A percentile compares a stretch with the other conserved stretches of the same genome.
Evolutionary conservation across 306 rosid genomes (phyloP).

Genomic region (Cicer judaicum): DNA sequence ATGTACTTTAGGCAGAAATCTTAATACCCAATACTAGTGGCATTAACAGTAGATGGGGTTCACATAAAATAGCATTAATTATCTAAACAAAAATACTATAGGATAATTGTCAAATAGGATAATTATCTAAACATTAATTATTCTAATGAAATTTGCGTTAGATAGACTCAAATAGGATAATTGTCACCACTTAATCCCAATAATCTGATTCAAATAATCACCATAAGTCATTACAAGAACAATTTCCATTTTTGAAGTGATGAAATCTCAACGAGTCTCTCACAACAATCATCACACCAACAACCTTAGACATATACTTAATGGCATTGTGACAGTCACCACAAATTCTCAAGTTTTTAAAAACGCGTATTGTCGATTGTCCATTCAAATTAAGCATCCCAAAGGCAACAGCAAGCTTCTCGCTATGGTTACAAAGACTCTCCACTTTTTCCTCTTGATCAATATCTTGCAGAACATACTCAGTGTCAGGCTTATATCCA

Average conservation of each 20-base stretch:
- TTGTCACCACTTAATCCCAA: constrained; percentile 5
- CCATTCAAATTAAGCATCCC: constrained; percentile 57
- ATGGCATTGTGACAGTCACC: constrained; percentile 43
- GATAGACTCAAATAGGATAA: not conserved
- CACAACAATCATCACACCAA: constrained; percentile 54
- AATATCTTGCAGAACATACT: constrained; percentile 62
- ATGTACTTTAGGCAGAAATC: not conserved
- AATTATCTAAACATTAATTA: too few relatives aligned
- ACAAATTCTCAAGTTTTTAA: constrained; percentile 44
- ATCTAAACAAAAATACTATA: too few relatives aligned
- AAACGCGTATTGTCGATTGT: constrained; percentile 50
- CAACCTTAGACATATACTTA: constrained; percentile 55
- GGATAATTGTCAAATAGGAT: too few relatives aligned
- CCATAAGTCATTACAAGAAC: constrained; percentile 60
- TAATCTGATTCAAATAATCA: constrained; percentile 40
- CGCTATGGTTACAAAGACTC: constrained; percentile 56
- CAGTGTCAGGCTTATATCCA: constrained; percentile 57
- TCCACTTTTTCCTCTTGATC: constrained; percentile 58
- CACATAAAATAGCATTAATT: not conserved
- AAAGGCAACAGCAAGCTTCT: constrained; percentile 60
- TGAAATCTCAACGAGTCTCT: constrained; percentile 60
- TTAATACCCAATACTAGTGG: not conserved
- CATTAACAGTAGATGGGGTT: not conserved
- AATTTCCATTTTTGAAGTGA: constrained; percentile 54
- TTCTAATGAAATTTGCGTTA: too few relatives aligned